Evolutionary conservation across 805 yeast genomes (phyloP), one percentile per base, ranked within the genome.

Genomic region (Yamadazyma endophytica): DNA sequence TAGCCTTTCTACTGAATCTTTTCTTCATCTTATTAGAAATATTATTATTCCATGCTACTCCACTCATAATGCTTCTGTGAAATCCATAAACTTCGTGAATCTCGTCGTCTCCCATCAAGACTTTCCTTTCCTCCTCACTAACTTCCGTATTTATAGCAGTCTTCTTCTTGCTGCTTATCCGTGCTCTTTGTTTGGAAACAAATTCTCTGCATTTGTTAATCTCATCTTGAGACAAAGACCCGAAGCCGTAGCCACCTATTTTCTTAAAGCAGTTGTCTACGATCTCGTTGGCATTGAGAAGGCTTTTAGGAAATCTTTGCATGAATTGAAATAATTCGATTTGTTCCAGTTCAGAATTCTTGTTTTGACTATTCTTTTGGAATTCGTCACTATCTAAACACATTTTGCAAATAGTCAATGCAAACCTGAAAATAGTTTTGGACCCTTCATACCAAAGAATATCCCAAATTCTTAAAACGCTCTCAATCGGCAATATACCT

Each of bases 361-460:
- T 46, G 9, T 34, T 16, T 17, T 32, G 39, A 6, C 36, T 37
- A 17, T 52, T 47, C 2, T 29, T 33, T 37, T 41, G 47, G 39
- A 89, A 68, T 29, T 74, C 74, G 2, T 85, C 82, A 47, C 84
- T 89, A 31, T 65, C 71, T 17, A 61, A 48, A 32, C 88, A 68
- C 40, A 80, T 55, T 48, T 84, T 83, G 53, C 89, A 74, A 9
- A 92, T 73, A 1, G 96, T 82, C 33, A 90, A 59, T 1, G 95
- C 80, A 3, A 85, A 73, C 36, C 95, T 76, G 61, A 88, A 92
- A 12, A 92, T 64, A 8, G 92, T 75, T 48, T 85, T 85, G 2
- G 95, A 81, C 17, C 87, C 96, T 53, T 90, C 97, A 50, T 83
- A 87, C 67, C 94, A 89, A 29, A 90, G 60, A 40, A 94, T 85